Evolutionary conservation across 176 grass and related monocot species (phyloP), one percentile per base, ranked within the genome.

Genomic region (Avena atlantica): DNA sequence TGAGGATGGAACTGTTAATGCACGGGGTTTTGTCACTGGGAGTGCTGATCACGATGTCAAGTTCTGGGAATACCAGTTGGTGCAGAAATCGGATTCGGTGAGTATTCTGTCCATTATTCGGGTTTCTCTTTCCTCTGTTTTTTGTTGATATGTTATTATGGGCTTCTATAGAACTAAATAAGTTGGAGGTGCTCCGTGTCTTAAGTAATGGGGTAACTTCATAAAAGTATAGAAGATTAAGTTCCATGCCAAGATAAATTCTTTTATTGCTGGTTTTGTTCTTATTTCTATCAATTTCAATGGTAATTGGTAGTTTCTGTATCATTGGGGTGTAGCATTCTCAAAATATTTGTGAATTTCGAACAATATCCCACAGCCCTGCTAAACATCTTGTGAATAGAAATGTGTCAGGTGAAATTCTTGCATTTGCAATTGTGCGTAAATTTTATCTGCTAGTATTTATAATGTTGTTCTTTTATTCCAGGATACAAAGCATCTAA

Each of bases 21-120:
- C 89, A 5, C 85, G 83, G 69, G 96, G 96, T 61, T 98, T 98
- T 86, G 88, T 93, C 74, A 98, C 96, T 27, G 93, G 93, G 50
- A 93, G 89, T 88, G 93, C 91, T 64, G 93, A 98, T 88, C 88
- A 93, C 74, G 96, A 98, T 79, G 90, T 98, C 27, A 98, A 98
- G 81, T 98, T 98, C 76, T 98, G 96, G 96, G 96, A 98, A 66
- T 98, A 98, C 81, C 88, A 90, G 13, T 42, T 89, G 73, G 67
- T 91, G 25, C 85, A 98, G 84, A 98, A 81, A 89, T 59, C 93
- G 79, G 89, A 90, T 89, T 31, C 45, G 36, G 96, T 98, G 58
- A 89, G 93, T 84, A 76, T 81, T 78, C 14, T 94, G 20, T 75
- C 25, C 58, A 29, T 31, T 87, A 24, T 50, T 72, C 14, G 6